Evolutionary conservation across 179 eudicot genomes (phyloP), one percentile per base, ranked within the genome.

Genomic region (Camellia oleifera): DNA sequence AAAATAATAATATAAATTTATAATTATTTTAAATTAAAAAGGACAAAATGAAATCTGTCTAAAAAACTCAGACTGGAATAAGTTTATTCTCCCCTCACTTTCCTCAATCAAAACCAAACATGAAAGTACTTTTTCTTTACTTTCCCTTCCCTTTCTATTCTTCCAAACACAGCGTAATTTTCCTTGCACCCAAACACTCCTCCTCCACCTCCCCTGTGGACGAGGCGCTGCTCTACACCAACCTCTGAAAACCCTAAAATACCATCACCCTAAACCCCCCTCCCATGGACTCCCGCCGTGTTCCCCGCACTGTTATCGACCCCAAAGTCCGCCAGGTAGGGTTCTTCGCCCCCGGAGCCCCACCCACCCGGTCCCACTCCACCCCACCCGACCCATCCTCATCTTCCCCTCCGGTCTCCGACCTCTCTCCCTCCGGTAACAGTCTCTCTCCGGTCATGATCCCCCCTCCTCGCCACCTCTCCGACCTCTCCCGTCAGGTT

Each of bases 241-340:
- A 14, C 54, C 2, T 12, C 70, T 58, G 82, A 76, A 58, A 78
- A 68, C 78, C 79, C 56, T 15, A 79, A 32, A 32, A 32, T 32
- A 32, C 78, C 48, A 68, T 57, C 48, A 60, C 74, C 46, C 76
- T 10, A 32, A n/a, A 50, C 40, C 45, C 79, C 50, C 63, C 65
- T 52, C 48, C 78, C 50, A 93, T 94, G 99, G 97, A 94, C 7
- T 74, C 94, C 72, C 93, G 96, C 78, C 94, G 98, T n/a, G 85
- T 83, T 2, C 81, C 89, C 5, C 92, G 99, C 11, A 82, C 94
- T n/a, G 94, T 92, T 12, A 89, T 82, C 87, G 98, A 93, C 89
- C 99, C 99, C 0, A 96, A 89, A 73, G 94, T 95, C 57, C 94
- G 98, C 2, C 97, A 94, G 40, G 97, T 96, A 40, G 99, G 99